Base-by-base conservation (phyloP, 2,329 filamentous ascomycete genomes). In the Calonectria henricotiae region DNA sequence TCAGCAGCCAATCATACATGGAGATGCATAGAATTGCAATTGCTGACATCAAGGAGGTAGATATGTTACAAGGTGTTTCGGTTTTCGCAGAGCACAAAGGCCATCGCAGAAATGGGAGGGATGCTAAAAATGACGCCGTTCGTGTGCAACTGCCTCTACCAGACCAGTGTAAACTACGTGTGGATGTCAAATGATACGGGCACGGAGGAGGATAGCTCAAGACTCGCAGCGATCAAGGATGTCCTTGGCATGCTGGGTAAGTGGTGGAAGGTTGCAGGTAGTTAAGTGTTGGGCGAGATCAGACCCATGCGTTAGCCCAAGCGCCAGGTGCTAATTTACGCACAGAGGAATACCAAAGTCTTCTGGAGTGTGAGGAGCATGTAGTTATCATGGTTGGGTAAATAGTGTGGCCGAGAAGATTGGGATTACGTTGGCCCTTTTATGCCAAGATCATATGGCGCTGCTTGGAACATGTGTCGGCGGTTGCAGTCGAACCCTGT, bases 61-160 rank as follows among this genome's bases (percentile, higher is more conserved):
- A 11, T 13, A 3, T 60, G 30, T n/a, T 20, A 49, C 32, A 8
- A 30, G 4, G 63, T 60, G 8, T 60, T 39, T 44, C 11, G 7
- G 41, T 41, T 60, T 13, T 47, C 51, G 9, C 23, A 60, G 23
- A n/a, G 9, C 27, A 35, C 47, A 13, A 17, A 3, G 13, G 11
- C 63, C 5, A 51, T 60, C 1, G 51, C 30, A n/a, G 37, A 41
- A 8, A 9, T 66, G 51, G 63, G 63, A 13, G 63, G 63, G 2
- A 60, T 66, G 63, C 13, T 60, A 20, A 39, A 35, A 13, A 49
- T 55, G 63, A 25, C 41, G 12, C 63, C 63, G 9, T 32, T 66
- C 9, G 37, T 66, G 11, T 66, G 63, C 17, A 30, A 66, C 32
- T 66, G 51, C 27, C 63, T 66, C 1, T 66, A 66, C 32, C 41